Evolutionary conservation across 495 filamentous ascomycete species (phyloP).

Genomic region (Podospora australis): DNA sequence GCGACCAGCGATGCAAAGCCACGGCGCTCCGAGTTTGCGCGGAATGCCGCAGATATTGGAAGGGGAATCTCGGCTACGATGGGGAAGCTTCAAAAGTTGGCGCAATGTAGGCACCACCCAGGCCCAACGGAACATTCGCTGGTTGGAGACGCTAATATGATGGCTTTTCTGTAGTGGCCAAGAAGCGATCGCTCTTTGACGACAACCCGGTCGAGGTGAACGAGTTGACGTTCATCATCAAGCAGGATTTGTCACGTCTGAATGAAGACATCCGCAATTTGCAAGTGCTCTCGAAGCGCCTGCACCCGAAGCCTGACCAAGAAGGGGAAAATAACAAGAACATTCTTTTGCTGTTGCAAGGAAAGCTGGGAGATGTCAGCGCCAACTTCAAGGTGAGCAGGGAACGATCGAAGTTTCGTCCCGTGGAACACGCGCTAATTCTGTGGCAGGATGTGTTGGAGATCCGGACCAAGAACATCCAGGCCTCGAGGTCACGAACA

Average conservation of each 20-base stretch:
- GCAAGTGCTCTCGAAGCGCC: constrained; percentile 58
- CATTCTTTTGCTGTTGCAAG: constrained; percentile 86
- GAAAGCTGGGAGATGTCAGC: constrained; percentile 88
- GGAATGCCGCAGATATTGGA: constrained; percentile 82
- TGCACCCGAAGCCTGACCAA: constrained; percentile 74
- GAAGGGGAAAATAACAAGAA: constrained; percentile 98
- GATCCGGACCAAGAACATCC: constrained; percentile 96
- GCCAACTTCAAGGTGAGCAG: constrained; percentile 76
- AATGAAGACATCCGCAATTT: constrained; percentile 80
- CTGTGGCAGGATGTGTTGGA: constrained; percentile 67
- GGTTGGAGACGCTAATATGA: constrained; percentile 13
- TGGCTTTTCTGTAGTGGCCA: constrained; percentile 57
- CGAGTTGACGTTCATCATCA: constrained; percentile 72
- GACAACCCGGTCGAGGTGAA: constrained; percentile 95
- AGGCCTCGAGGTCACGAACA: constrained; percentile 82
- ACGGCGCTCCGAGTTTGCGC: constrained; percentile 72
- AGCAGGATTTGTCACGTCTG: constrained; percentile 87
- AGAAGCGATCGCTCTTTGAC: constrained; percentile 94
- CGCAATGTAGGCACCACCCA: constrained; percentile 56
- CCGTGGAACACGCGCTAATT: neutral
- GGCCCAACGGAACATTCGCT: no score
- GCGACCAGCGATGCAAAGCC: constrained; percentile 57
- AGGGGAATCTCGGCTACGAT: constrained; percentile 86
- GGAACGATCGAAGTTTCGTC: neutral
- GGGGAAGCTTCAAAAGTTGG: constrained; percentile 86